Percentiles rank a stretch among this genome's conserved stretches.
Evolutionary conservation across 768 basidiomycete species (phyloP).

Genomic region (Mycena haematopus): DNA sequence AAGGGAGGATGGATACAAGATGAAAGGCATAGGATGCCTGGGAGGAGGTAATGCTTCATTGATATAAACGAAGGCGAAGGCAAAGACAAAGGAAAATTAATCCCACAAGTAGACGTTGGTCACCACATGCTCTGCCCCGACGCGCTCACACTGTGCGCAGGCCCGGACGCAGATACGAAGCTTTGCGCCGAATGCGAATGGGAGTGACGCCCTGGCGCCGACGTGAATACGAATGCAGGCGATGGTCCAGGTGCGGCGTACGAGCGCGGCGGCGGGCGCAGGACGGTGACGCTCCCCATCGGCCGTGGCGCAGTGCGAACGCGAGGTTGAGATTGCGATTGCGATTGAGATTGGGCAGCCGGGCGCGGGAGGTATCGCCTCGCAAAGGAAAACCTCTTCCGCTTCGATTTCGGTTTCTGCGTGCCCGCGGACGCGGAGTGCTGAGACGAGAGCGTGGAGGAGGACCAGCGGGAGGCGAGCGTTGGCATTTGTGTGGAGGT

Average conservation of each 20-base stretch:
- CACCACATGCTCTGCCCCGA: too few relatives aligned
- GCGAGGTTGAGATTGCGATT: not conserved
- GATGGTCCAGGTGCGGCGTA: not conserved
- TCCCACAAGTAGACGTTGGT: too few relatives aligned
- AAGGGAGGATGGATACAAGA: too few relatives aligned
- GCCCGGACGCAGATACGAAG: not conserved
- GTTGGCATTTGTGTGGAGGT: not conserved
- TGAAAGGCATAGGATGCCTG: too few relatives aligned
- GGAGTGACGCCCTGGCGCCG: too few relatives aligned
- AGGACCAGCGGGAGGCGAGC: conserved; percentile 5
- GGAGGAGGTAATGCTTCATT: too few relatives aligned
- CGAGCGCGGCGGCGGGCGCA: not conserved
- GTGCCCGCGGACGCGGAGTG: not conserved
- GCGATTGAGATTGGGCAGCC: not conserved
- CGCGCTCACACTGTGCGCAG: too few relatives aligned
- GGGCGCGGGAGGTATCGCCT: not conserved
- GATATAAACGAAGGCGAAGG: too few relatives aligned
- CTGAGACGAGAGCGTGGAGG: not conserved
- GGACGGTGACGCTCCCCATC: not conserved
- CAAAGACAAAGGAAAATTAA: too few relatives aligned
- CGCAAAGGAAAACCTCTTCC: not conserved
- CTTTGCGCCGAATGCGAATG: not conserved
- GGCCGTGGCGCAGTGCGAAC: not conserved
- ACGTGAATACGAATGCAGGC: not conserved
- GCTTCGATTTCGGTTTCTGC: not conserved